Conservation (phyloP, 169 alveolate genomes). For the Eimeria sp. region DNA sequence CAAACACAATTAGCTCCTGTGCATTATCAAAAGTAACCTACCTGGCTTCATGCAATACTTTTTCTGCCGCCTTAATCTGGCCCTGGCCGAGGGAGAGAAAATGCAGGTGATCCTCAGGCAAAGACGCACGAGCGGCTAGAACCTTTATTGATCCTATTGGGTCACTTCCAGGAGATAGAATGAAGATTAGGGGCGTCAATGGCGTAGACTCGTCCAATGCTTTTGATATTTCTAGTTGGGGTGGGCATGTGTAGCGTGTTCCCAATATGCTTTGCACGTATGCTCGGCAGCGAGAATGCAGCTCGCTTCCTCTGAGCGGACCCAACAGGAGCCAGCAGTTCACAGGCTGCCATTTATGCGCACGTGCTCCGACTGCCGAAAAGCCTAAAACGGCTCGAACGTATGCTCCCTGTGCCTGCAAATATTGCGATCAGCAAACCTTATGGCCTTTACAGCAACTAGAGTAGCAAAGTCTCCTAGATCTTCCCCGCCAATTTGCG, state of each 20-base stretch:
- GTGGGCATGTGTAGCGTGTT: conserved; percentile 92
- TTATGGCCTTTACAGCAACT: conserved; percentile 44
- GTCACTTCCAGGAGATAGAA: conserved; percentile 97
- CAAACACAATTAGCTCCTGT: background rate
- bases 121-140: conserved; percentile 89
- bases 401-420: background rate
- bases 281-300: conserved; percentile 28
- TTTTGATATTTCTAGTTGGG: conserved; percentile 94
- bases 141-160: conserved; percentile 93
- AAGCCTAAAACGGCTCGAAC: background rate
- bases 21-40: conserved; percentile 45
- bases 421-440: background rate
- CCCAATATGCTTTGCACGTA: conserved; percentile 90
- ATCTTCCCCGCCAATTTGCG: conserved; percentile 24
- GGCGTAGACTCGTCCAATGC: conserved; percentile 93
- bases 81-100: conserved; percentile 97
- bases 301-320: conserved; percentile 50
- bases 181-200: conserved; percentile 95
- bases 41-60: conserved; percentile 91
- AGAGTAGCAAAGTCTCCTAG: conserved; percentile 45
- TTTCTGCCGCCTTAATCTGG: conserved; percentile 95
- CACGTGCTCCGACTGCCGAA: background rate
- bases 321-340: background rate
- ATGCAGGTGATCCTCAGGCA: conserved; percentile 84
- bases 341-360: background rate